Evolutionary conservation across 2,329 filamentous ascomycete genomes (phyloP).

Genomic region (Alternaria triticina): DNA sequence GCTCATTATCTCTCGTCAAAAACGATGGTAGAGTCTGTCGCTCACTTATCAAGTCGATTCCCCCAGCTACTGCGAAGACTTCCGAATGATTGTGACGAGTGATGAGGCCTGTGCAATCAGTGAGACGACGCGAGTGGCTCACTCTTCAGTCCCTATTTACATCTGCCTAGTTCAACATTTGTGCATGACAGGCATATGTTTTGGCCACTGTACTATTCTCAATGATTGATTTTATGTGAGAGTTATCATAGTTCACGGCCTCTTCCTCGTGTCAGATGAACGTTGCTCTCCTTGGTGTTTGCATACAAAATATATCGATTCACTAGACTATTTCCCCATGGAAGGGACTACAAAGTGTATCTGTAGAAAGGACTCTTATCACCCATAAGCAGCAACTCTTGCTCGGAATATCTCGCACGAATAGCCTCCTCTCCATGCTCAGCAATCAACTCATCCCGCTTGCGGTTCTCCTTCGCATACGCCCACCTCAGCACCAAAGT

Average conservation of each 20-base stretch:
- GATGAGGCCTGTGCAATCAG: not conserved
- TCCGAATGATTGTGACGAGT: not conserved
- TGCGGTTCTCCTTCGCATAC: constrained; percentile 47
- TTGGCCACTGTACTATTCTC: not conserved
- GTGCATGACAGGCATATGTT: not conserved
- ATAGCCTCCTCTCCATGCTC: constrained; percentile 43
- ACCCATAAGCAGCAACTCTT: constrained; percentile 50
- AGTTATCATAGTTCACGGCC: not conserved
- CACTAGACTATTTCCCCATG: not conserved
- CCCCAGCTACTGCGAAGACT: too few species aligned
- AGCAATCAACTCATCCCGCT: constrained; percentile 31
- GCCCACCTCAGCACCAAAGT: constrained; percentile 52
- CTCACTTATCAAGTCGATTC: not conserved
- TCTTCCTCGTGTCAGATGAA: not conserved
- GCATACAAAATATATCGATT: not conserved
- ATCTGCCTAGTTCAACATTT: not conserved
- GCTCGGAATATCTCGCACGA: constrained; percentile 47
- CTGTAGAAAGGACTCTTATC: constrained; percentile 53
- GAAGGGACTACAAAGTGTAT: constrained; percentile 36
- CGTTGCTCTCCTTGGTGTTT: not conserved
- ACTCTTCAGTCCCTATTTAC: not conserved
- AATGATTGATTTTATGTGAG: not conserved
- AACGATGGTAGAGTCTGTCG: not conserved
- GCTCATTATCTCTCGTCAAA: not conserved
- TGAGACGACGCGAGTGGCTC: not conserved